A percentile compares a stretch with the other conserved stretches of the same genome.
phyloP scores from a whole-genome alignment of 2,329 filamentous ascomycete genomes.

The Diaporthe vexans region DNA sequence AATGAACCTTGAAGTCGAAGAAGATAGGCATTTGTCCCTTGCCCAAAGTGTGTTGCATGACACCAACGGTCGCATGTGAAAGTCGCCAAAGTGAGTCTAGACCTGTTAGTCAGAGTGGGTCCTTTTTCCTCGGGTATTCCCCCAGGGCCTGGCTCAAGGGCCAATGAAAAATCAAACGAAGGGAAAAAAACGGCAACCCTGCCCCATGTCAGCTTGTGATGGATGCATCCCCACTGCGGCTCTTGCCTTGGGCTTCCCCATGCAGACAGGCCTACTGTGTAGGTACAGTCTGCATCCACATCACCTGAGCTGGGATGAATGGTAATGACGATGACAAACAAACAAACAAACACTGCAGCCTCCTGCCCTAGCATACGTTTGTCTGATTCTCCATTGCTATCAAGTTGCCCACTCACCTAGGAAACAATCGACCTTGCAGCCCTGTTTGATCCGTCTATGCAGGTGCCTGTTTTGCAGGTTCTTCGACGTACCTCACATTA shows the following conservation, averaged over 20 bases:
- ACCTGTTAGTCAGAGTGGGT: neutral
- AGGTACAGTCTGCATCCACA: neutral
- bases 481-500: neutral
- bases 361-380: neutral
- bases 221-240: constrained; percentile 23
- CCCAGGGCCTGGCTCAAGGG: neutral
- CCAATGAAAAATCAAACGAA: neutral
- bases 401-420: neutral
- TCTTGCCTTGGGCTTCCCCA: neutral
- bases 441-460: neutral
- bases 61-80: constrained; percentile 5
- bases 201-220: constrained; percentile 14
- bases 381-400: neutral
- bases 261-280: neutral
- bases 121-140: neutral
- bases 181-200: neutral
- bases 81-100: neutral
- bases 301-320: neutral
- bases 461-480: neutral
- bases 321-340: neutral
- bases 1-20: too few species aligned
- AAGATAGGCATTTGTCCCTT: neutral
- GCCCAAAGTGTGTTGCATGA: too few species aligned
- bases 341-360: neutral
- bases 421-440: neutral